Evolutionary conservation across 2,329 filamentous ascomycete genomes (phyloP).

Genomic region (Verticillium klebahnii): DNA sequence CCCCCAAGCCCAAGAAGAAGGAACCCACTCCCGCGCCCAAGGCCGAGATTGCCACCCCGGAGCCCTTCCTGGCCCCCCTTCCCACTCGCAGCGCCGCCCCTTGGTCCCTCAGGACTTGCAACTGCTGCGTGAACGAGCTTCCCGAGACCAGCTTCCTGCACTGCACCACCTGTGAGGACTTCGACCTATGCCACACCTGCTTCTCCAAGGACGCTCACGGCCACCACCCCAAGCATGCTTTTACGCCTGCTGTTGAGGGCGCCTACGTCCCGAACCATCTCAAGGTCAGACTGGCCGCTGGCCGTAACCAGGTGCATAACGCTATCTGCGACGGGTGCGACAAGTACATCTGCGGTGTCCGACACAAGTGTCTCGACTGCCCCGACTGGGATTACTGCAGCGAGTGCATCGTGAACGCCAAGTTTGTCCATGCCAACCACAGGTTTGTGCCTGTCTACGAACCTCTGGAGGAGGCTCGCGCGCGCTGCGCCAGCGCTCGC

Average conservation of each 20-base stretch:
- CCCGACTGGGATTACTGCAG: slow-evolving; percentile 97
- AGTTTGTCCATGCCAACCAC: slow-evolving; percentile 71
- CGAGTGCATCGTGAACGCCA: slow-evolving; percentile 64
- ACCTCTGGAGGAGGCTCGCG: slow-evolving; percentile 44
- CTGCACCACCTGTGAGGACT: slow-evolving; percentile 82
- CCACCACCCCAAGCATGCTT: slow-evolving; percentile 84
- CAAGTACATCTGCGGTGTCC: slow-evolving; percentile 78
- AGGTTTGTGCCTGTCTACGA: slow-evolving; percentile 88
- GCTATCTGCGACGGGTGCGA: slow-evolving; percentile 96
- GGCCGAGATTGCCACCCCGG: slow-evolving; percentile 10
- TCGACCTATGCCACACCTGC: slow-evolving; percentile 83
- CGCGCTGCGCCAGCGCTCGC: slow-evolving; percentile 29
- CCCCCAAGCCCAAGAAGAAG: slow-evolving; percentile 52
- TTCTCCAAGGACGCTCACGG: slow-evolving; percentile 74
- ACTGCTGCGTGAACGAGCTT: slow-evolving; percentile 61
- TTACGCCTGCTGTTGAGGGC: slow-evolving; percentile 62
- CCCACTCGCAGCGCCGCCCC: not conserved
- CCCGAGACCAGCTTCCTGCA: slow-evolving; percentile 78
- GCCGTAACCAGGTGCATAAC: slow-evolving; percentile 76
- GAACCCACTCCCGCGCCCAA: slow-evolving; percentile 17
- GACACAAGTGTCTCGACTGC: slow-evolving; percentile 95
- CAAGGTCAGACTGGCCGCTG: slow-evolving; percentile 65
- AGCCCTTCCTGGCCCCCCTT: slow-evolving; percentile 17
- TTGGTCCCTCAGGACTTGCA: slow-evolving; percentile 60
- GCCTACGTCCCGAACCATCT: slow-evolving; percentile 58